Base-by-base conservation (phyloP, 1,139 yeast genomes). In the Nadsonia commutata region DNA sequence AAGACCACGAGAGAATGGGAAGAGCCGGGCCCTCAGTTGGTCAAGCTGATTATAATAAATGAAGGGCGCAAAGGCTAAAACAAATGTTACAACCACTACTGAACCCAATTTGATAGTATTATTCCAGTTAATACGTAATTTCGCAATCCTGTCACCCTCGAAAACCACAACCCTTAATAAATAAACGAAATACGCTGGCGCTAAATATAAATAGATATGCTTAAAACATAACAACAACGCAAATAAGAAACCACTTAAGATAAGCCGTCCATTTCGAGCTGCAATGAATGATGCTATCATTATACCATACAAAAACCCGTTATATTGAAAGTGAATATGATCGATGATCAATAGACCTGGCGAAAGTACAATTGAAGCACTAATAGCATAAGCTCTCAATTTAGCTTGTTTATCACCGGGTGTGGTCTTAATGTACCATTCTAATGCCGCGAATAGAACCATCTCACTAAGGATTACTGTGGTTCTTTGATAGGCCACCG, bases 261-360 rank as follows among this genome's bases (percentile, higher is more conserved):
- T 64, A 56, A 77, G 71, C 44, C 67, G 69, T 41, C 72, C 61
- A 45, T 76, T 63, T 48, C 78, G 71, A 0, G 93, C 94, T 31
- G 78, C 74, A 37, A 80, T 78, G 38, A 90, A 71, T 23, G 93
- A 76, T 37, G 80, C 70, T 21, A 88, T 71, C 46, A 90, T 64
- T 19, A 93, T 66, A 0, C 96, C 96, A 60, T 83, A 88, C 71
- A 88, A 70, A 74, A 86, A 80, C 2, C 95, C 96, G 59, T 88
- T 88, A 59, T 88, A 88, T 61, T 88, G 96, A 67, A 88, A 88
- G 60, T 88, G 96, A 36, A 88, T 83, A 60, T 86, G 95, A 59
- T 88, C 97, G 42, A 88, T 79, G 27, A 88, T 76, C 50, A 88
- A 64, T 42, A 88, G 65, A 0, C 95, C 97, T 0, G 99, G 99